Percentiles rank a stretch among this genome's conserved stretches.
phyloP scores from a whole-genome alignment of 345 rosid genomes.

The Cardiospermum halicacabum region DNA sequence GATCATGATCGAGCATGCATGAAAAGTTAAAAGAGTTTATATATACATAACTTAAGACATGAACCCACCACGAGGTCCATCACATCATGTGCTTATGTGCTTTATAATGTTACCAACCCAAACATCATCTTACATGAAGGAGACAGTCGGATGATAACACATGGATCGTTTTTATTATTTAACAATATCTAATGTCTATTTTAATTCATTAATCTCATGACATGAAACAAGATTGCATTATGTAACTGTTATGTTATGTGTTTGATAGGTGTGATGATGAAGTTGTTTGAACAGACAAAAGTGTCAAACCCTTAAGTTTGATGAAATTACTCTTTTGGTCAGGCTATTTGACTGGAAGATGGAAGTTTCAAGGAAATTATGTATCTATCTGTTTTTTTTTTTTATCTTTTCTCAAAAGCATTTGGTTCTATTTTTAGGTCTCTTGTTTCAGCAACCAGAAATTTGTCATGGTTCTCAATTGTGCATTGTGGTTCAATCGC shows the following conservation, averaged over 20 bases:
- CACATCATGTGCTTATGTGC: constrained; percentile 24
- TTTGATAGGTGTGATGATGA: too few relatives aligned
- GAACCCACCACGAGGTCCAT: constrained; percentile 22
- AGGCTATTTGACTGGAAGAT: background rate
- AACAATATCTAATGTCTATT: too few relatives aligned
- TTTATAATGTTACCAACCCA: constrained; percentile 15
- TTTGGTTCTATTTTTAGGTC: background rate
- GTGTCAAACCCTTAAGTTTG: too few relatives aligned
- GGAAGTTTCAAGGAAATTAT: too few relatives aligned
- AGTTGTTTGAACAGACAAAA: background rate
- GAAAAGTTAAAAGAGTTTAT: constrained; percentile 26
- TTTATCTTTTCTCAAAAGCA: too few relatives aligned
- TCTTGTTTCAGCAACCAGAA: too few relatives aligned
- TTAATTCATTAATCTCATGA: too few relatives aligned
- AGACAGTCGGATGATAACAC: constrained; percentile 14
- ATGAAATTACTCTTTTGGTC: background rate
- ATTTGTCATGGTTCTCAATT: background rate
- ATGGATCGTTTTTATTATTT: constrained; percentile 20
- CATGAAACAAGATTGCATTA: too few relatives aligned
- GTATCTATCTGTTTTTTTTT: too few relatives aligned
- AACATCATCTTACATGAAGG: constrained; percentile 22
- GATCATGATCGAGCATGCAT: constrained; percentile 42
- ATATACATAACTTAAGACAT: constrained; percentile 16
- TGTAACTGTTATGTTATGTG: too few relatives aligned
- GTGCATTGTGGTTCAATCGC: background rate